Conservation (phyloP, 768 basidiomycete species). For the Lentinula detonsa region DNA sequence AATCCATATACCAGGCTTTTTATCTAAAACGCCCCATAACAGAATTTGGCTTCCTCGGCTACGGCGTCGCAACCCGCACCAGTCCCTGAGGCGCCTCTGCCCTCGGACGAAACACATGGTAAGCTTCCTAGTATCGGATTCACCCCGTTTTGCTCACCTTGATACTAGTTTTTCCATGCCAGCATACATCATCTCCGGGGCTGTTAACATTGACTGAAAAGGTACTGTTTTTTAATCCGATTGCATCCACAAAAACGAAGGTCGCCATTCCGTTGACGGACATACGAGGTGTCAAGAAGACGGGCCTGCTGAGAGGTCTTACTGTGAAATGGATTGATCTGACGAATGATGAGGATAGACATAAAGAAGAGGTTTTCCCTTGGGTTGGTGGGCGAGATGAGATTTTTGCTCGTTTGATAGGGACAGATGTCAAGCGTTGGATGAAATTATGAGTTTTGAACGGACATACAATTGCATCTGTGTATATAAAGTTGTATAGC, state of each 20-base stretch:
- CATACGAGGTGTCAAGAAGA: slow-evolving; percentile 54
- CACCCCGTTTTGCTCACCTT: slow-evolving; percentile 1
- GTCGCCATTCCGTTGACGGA: slow-evolving; percentile 37
- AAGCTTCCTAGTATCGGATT: slow-evolving; percentile 5
- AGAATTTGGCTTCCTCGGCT: slow-evolving; percentile 4
- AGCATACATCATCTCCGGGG: slow-evolving; percentile 48
- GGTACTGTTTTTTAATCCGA: slow-evolving; percentile 47
- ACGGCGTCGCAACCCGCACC: slow-evolving; percentile 10
- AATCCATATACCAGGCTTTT: not conserved
- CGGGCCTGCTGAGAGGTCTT: slow-evolving; percentile 47
- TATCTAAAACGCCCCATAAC: no score
- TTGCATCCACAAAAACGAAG: slow-evolving; percentile 39
- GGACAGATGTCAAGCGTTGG: slow-evolving; percentile 44
- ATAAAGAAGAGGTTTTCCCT: slow-evolving; percentile 47
- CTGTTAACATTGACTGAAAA: slow-evolving; percentile 50
- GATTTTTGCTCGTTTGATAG: slow-evolving; percentile 58
- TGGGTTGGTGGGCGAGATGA: slow-evolving; percentile 63
- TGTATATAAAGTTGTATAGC: not conserved
- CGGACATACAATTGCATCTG: not conserved
- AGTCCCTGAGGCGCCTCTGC: slow-evolving; percentile 14
- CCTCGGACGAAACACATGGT: slow-evolving; percentile 27
- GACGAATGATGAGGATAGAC: slow-evolving; percentile 17
- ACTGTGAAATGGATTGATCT: slow-evolving; percentile 35
- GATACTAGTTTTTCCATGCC: slow-evolving; percentile 52
- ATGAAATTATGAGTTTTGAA: slow-evolving; percentile 29